Evolutionary conservation across 1,284 basidiomycete genomes (phyloP).

Genomic region (Termitomyces sp.): DNA sequence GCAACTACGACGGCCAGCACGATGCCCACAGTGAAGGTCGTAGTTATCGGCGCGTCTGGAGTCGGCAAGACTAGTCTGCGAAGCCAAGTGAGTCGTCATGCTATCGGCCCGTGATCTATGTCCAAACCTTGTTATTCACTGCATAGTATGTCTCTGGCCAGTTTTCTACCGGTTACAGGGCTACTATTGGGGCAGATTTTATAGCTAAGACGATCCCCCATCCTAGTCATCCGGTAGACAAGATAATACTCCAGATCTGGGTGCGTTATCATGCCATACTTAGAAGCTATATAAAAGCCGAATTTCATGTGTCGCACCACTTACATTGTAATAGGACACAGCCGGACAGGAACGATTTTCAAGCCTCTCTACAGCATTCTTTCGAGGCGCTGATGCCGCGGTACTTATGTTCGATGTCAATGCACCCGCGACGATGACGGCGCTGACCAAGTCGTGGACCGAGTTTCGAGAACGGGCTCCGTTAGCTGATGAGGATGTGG

Average conservation of each 20-base stretch:
- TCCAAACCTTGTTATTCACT: conserved; percentile 2
- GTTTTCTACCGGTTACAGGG: conserved; percentile 71
- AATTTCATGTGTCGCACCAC: conserved; percentile 8
- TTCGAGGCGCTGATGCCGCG: conserved; percentile 76
- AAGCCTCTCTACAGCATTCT: conserved; percentile 73
- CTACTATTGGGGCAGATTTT: conserved; percentile 83
- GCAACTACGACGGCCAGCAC: conserved; percentile 4
- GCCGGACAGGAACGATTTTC: conserved; percentile 84
- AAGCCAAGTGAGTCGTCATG: conserved; percentile 48
- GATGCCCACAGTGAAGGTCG: conserved; percentile 71
- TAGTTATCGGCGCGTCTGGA: conserved; percentile 71
- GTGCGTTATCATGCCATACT: conserved; percentile 33
- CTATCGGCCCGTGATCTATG: not conserved
- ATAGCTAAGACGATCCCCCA: conserved; percentile 68
- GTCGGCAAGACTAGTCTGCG: conserved; percentile 75
- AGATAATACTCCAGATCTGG: conserved; percentile 75
- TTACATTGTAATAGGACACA: conserved; percentile 47
- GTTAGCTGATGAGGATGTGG: conserved; percentile 54
- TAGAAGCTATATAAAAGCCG: conserved; percentile 5
- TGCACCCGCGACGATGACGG: conserved; percentile 50
- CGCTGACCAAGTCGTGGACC: conserved; percentile 70
- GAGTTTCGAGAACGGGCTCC: conserved; percentile 67
- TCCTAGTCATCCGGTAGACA: conserved; percentile 45
- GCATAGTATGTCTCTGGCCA: conserved; percentile 68
- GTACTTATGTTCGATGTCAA: conserved; percentile 79